These are phyloP conservation scores for Termitomyces sp. DNA, from an alignment of 768 basidiomycete genomes.

Conservation along the genomic window DNA sequence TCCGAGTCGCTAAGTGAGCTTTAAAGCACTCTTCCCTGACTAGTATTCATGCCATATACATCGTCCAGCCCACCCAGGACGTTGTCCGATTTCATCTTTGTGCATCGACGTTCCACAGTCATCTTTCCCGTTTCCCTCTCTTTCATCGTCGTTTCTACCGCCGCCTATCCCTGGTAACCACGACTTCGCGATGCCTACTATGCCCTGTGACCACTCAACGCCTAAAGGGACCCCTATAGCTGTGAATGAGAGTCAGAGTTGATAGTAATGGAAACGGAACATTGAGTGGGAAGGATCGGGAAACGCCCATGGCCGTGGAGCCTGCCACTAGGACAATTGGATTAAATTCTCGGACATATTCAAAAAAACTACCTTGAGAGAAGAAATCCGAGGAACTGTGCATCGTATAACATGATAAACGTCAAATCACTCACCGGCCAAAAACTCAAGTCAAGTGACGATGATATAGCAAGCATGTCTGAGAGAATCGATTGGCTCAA, in stretches of 20 bases:
- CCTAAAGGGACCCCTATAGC: conserved; percentile 7
- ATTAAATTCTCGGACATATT: too few species aligned
- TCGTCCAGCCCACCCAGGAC: not conserved
- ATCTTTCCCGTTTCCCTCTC: conserved; percentile 50
- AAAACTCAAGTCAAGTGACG: too few species aligned
- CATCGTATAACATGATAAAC: too few species aligned
- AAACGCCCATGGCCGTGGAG: not conserved
- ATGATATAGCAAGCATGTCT: too few species aligned
- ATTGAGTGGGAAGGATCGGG: not conserved
- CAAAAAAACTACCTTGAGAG: too few species aligned
- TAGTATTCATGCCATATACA: not conserved
- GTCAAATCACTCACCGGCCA: too few species aligned
- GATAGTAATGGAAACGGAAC: not conserved
- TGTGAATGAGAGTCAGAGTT: not conserved
- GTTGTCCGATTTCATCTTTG: conserved; percentile 28
- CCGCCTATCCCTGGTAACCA: conserved; percentile 63
- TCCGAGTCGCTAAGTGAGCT: not conserved
- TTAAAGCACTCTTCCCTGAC: not conserved
- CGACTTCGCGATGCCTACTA: conserved; percentile 56
- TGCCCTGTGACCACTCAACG: conserved; percentile 22
- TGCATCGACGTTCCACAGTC: conserved; percentile 35
- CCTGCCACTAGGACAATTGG: too few species aligned
- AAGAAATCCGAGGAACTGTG: too few species aligned
- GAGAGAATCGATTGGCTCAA: too few species aligned
- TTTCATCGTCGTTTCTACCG: conserved; percentile 62